Evolutionary conservation across 352 stramenopile species (phyloP), one percentile per base, ranked within the genome.

Genomic region (Phytophthora nicotianae): DNA sequence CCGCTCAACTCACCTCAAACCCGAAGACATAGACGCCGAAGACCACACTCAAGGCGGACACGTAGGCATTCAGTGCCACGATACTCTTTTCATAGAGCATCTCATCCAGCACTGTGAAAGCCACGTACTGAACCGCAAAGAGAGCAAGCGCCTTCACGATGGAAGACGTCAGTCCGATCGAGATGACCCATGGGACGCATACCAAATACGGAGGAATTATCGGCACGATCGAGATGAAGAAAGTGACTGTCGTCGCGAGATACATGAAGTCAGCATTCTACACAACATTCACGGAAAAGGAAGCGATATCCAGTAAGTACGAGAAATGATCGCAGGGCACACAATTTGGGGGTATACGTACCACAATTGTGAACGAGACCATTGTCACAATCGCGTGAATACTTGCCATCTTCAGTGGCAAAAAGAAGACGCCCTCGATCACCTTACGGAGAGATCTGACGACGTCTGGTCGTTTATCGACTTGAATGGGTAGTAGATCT

Each of bases 81-180:
- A 96, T 90, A 51, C 81, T 94, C 63, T 94, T 94, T 72, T 96
- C 84, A 60, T 96, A 96, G 0, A 96, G 72, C 82, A 94, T 92
- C 58, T 94, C 85, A 55, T 96, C 87, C 41, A 96, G 68, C 32
- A 93, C 74, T 1, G 82, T 90, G 53, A 96, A 94, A 1, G 81
- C 87, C 41, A 96, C 80, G 43, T 96, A 96, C 46, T 96, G 85
- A 19, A 93, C 84, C 0, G 66, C 79, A 64, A 96, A 93, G 0
- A 96, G 74, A 17, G 82, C 74, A 42, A 93, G 67, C 11, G 85
- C 87, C 53, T 91, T 91, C 38, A 96, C 53, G n/a, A 96, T 77
- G 1, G 85, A 94, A 29, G 85, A 86, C 17, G 85, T 90, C 21
- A 91, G 62, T 50, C 87, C 79, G 17, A 94, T 92, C 7, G 81